These are phyloP conservation scores for Pseudocercospora macadamiae DNA, from an alignment of 2,329 filamentous ascomycete species.

Conservation along the genomic window DNA sequence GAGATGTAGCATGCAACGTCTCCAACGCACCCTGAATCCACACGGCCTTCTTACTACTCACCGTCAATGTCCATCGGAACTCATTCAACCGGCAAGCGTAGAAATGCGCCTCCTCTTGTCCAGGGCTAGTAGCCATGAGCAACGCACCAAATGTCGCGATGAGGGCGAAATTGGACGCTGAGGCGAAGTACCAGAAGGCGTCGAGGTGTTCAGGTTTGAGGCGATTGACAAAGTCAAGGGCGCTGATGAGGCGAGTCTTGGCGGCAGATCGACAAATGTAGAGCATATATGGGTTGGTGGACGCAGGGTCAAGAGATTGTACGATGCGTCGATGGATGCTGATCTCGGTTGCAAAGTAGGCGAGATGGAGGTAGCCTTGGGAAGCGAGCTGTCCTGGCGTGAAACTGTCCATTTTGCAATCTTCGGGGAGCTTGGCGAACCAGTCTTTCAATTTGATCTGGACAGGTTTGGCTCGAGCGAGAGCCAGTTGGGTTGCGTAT, in stretches of 20 bases:
- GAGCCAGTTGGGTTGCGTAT: constrained; percentile 71
- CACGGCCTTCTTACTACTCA: constrained; percentile 72
- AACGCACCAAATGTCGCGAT: constrained; percentile 93
- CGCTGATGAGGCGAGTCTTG: constrained; percentile 90
- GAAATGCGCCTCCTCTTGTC: constrained; percentile 87
- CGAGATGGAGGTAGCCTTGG: constrained; percentile 74
- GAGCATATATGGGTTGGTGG: constrained; percentile 73
- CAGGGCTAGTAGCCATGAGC: constrained; percentile 85
- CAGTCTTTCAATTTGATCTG: constrained; percentile 82
- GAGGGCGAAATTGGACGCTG: constrained; percentile 87
- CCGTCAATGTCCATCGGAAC: constrained; percentile 91
- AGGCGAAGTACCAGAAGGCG: constrained; percentile 92
- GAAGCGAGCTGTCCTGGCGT: constrained; percentile 48
- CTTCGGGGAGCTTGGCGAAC: constrained; percentile 70
- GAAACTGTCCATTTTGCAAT: constrained; percentile 65
- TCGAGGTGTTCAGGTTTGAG: constrained; percentile 82
- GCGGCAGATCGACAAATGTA: constrained; percentile 93
- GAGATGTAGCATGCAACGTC: constrained; percentile 48
- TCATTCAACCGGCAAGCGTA: constrained; percentile 83
- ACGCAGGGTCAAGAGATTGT: constrained; percentile 66
- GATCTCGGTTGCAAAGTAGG: constrained; percentile 93
- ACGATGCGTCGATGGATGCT: constrained; percentile 90
- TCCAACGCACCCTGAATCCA: constrained; percentile 52
- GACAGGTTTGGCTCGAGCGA: constrained; percentile 77
- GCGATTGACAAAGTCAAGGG: constrained; percentile 96